phyloP scores from a whole-genome alignment of 768 basidiomycete genomes.

The Tephrocybe sp. region DNA sequence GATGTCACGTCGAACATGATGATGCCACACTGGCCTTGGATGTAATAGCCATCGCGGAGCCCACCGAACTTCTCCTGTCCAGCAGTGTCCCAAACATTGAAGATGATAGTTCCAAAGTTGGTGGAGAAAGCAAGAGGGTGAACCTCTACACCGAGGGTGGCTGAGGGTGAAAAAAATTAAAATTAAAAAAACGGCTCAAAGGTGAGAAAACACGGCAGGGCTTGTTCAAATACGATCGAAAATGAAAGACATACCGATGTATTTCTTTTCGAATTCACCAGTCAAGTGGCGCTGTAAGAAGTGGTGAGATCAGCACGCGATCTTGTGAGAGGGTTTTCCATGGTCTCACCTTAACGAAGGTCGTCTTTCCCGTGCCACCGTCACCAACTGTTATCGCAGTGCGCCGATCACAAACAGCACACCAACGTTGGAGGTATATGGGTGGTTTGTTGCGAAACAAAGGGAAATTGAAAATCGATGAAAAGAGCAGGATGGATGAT shows the following conservation, averaged over 20 bases:
- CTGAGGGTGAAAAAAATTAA: conserved; percentile 38
- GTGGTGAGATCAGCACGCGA: conserved; percentile 55
- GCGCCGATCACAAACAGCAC: conserved; percentile 17
- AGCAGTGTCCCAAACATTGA: conserved; percentile 99
- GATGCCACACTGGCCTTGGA: conserved; percentile 98
- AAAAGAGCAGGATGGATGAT: conserved; percentile 34
- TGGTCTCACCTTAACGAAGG: conserved; percentile 87
- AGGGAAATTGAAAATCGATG: conserved; percentile 52
- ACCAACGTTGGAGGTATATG: conserved; percentile 3
- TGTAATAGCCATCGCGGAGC: conserved; percentile 95
- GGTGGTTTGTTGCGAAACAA: conserved; percentile 17
- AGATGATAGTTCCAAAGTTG: conserved; percentile 98
- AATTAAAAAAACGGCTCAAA: conserved; percentile 13
- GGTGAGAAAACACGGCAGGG: conserved; percentile 13
- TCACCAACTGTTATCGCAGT: conserved; percentile 71
- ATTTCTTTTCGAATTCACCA: conserved; percentile 99
- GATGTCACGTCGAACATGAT: conserved; percentile 99
- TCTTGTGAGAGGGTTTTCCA: conserved; percentile 31
- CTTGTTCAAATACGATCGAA: conserved; percentile 18
- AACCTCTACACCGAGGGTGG: conserved; percentile 99
- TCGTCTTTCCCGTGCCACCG: conserved; percentile 97
- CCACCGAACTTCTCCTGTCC: conserved; percentile 99
- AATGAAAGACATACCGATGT: conserved; percentile 73
- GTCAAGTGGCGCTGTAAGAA: conserved; percentile 87
- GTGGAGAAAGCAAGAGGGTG: conserved; percentile 95